Evolutionary conservation across 768 basidiomycete species (phyloP).

Genomic region (Cubamyces lactineus): DNA sequence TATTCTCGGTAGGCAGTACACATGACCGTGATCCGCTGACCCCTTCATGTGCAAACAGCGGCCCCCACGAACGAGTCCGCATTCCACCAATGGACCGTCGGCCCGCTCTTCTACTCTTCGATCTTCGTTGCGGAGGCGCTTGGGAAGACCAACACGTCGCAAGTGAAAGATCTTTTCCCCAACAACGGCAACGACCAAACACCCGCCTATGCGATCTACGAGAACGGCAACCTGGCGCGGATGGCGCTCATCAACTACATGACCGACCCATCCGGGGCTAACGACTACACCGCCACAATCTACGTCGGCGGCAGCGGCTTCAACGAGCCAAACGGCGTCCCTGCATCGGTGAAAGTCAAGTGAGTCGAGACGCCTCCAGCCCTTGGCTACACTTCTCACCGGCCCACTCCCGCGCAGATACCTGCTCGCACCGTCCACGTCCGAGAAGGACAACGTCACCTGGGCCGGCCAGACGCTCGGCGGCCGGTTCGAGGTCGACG

Average conservation of each 20-base stretch:
- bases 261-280: constrained; percentile 45
- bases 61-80: constrained; percentile 46
- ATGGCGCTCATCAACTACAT: constrained; percentile 54
- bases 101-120: constrained; percentile 51
- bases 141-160: constrained; percentile 45
- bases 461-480: constrained; percentile 67
- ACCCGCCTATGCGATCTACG: constrained; percentile 54
- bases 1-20: neutral
- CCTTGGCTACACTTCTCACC: too few relatives aligned
- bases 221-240: constrained; percentile 45
- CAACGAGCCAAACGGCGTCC: constrained; percentile 39
- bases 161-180: constrained; percentile 45
- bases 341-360: constrained; percentile 39
- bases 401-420: constrained; percentile 28
- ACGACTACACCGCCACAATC: constrained; percentile 43
- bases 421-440: constrained; percentile 40
- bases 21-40: neutral
- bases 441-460: constrained; percentile 48
- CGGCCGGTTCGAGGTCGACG: constrained; percentile 63
- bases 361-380: constrained; percentile 23
- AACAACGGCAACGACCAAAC: constrained; percentile 40
- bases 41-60: constrained; percentile 27
- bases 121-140: constrained; percentile 51
- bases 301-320: constrained; percentile 39
- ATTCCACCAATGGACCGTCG: constrained; percentile 47